These are phyloP conservation scores for Scedosporium dehoogii DNA, from an alignment of 2,329 filamentous ascomycete genomes.

Conservation along the genomic window DNA sequence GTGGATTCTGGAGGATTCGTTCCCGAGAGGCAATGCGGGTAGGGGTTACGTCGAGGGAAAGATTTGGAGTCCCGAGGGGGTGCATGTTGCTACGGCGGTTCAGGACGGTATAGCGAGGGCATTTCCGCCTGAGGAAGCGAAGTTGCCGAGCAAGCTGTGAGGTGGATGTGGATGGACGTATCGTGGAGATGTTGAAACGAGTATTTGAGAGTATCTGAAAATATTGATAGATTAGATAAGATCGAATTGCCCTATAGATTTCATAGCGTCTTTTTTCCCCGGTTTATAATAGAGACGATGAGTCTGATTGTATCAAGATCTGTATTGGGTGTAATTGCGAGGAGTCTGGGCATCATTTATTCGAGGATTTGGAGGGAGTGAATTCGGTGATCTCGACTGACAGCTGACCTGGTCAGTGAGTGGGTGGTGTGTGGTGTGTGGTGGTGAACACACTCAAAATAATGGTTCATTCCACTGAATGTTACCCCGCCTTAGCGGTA, in stretches of 20 bases:
- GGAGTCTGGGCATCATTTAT: no score
- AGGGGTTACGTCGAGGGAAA: constrained; percentile 37
- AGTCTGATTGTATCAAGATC: no score
- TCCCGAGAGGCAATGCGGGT: constrained; percentile 36
- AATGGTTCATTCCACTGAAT: no score
- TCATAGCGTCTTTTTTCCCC: no score
- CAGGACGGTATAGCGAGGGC: constrained; percentile 35
- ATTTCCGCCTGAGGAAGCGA: not conserved
- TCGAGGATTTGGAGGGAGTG: no score
- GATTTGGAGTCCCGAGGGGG: constrained; percentile 43
- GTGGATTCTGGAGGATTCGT: constrained; percentile 44
- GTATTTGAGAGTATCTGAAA: not conserved
- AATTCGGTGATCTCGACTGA: no score
- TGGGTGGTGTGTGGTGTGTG: no score
- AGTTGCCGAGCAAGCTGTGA: not conserved
- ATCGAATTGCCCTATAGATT: not conserved
- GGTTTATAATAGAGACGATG: no score
- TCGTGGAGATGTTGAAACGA: not conserved
- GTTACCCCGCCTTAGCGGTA: no score
- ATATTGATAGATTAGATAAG: not conserved
- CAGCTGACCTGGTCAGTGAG: no score
- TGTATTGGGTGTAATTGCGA: no score
- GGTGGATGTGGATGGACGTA: not conserved
- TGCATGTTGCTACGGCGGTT: constrained; percentile 44
- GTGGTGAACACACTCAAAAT: no score